These are phyloP conservation scores for Stemphylium lycopersici DNA, from an alignment of 2,329 filamentous ascomycete species.

Conservation along the genomic window DNA sequence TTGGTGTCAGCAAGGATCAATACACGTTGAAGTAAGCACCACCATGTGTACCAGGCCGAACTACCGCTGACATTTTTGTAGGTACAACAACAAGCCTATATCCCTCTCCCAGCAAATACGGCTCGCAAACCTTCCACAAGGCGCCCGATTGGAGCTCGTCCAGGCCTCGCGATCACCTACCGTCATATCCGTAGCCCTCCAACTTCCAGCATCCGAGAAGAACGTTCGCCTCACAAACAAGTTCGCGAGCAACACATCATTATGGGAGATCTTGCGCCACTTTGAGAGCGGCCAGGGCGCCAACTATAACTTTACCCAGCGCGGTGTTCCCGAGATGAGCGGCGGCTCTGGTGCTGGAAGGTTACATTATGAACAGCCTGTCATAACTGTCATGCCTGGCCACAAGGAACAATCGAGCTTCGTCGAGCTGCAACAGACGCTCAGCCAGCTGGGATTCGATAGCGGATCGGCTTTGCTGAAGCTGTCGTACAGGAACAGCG, in stretches of 20 bases:
- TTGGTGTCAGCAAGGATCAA: conserved; percentile 73
- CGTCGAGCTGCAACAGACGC: conserved; percentile 83
- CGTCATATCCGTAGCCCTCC: conserved; percentile 85
- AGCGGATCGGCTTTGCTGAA: conserved; percentile 80
- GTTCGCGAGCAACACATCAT: conserved; percentile 82
- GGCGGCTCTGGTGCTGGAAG: conserved; percentile 67
- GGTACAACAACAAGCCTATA: conserved; percentile 76
- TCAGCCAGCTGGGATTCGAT: conserved; percentile 86
- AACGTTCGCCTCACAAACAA: conserved; percentile 78
- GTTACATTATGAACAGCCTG: conserved; percentile 85
- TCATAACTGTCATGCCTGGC: conserved; percentile 77
- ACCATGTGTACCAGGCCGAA: not conserved
- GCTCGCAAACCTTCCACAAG: conserved; percentile 78
- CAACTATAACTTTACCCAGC: conserved; percentile 78
- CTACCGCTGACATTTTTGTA: conserved; percentile 16
- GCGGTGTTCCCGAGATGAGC: conserved; percentile 72
- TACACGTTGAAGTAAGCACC: conserved; percentile 77
- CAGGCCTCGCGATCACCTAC: conserved; percentile 84
- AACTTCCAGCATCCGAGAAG: conserved; percentile 63
- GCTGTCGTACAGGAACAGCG: conserved; percentile 76
- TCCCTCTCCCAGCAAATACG: conserved; percentile 86
- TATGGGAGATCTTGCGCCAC: conserved; percentile 89
- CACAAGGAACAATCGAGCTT: conserved; percentile 75
- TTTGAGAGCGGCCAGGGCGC: conserved; percentile 69
- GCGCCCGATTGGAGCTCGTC: conserved; percentile 91